A percentile compares a stretch with the other conserved stretches of the same genome.
phyloP scores from a whole-genome alignment of 2,329 filamentous ascomycete species.

The Monascus ruber region DNA sequence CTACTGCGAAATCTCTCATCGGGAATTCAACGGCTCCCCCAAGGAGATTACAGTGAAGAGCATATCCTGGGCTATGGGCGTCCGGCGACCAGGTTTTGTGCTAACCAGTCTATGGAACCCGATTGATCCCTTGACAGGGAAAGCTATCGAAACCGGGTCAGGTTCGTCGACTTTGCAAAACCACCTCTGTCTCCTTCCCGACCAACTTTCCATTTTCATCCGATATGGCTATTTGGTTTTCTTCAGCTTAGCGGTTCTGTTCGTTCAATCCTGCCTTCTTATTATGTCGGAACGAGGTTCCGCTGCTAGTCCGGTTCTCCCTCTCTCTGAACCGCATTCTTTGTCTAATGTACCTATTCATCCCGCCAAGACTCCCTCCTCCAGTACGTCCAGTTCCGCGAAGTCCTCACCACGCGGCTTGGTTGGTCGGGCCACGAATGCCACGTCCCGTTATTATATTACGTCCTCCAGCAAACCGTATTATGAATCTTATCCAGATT shows the following conservation, averaged over 20 bases:
- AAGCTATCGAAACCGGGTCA: slow-evolving; percentile 12
- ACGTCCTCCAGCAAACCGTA: slow-evolving; percentile 6
- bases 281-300: slow-evolving; percentile 10
- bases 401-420: slow-evolving; percentile 16
- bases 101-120: slow-evolving; percentile 91
- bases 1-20: slow-evolving; percentile 84
- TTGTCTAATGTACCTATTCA: slow-evolving; percentile 11
- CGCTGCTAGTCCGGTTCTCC: slow-evolving; percentile 13
- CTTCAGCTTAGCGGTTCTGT: slow-evolving; percentile 39
- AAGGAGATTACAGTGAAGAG: slow-evolving; percentile 92
- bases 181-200: slow-evolving; percentile 80
- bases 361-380: slow-evolving; percentile 11
- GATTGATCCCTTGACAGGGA: slow-evolving; percentile 45
- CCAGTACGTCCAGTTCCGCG: slow-evolving; percentile 22
- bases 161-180: slow-evolving; percentile 59
- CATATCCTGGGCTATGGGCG: slow-evolving; percentile 92
- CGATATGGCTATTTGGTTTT: slow-evolving; percentile 57
- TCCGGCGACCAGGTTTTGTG: slow-evolving; percentile 74
- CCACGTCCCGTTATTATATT: slow-evolving; percentile 8
- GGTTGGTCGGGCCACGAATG: slow-evolving; percentile 16
- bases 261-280: slow-evolving; percentile 31
- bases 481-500: slow-evolving; percentile 13
- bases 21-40: slow-evolving; percentile 49
- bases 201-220: slow-evolving; percentile 75
- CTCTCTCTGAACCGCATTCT: slow-evolving; percentile 16